Conservation (phyloP, 768 basidiomycete genomes). For the Mrakia hoshinonis region DNA sequence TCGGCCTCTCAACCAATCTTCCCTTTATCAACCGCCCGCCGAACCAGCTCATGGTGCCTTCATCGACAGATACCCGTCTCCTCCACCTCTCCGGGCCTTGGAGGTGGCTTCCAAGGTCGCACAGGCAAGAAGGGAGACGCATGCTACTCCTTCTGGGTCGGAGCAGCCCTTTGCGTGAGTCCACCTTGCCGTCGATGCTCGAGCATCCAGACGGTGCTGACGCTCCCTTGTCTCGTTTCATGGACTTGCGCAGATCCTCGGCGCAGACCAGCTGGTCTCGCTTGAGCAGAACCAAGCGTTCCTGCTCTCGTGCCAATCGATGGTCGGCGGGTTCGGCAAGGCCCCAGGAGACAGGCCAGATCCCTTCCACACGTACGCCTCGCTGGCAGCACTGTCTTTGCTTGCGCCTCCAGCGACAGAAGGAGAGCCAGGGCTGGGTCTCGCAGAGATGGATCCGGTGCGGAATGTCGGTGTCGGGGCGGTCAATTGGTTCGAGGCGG, state of each 20-base stretch:
- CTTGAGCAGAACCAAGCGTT: constrained; percentile 53
- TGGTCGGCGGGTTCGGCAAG: constrained; percentile 81
- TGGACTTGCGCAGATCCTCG: constrained; percentile 55
- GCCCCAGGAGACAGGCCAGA: constrained; percentile 73
- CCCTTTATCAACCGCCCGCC: constrained; percentile 42
- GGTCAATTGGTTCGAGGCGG: constrained; percentile 51
- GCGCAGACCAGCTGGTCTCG: constrained; percentile 53
- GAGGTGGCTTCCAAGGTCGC: constrained; percentile 78
- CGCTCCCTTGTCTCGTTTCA: constrained; percentile 16
- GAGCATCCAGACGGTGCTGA: no score
- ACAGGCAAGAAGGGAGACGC: constrained; percentile 82
- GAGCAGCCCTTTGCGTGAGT: constrained; percentile 64
- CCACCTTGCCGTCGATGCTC: neutral
- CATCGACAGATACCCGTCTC: constrained; percentile 54
- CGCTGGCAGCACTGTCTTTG: constrained; percentile 70
- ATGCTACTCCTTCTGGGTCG: constrained; percentile 96
- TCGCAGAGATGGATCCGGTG: constrained; percentile 57
- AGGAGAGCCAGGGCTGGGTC: constrained; percentile 45
- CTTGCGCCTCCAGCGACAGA: constrained; percentile 36
- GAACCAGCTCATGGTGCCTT: constrained; percentile 67
- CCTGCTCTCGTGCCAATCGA: constrained; percentile 69
- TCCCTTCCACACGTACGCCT: constrained; percentile 90
- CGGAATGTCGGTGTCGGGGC: constrained; percentile 64
- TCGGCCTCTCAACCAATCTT: neutral
- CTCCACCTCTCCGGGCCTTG: constrained; percentile 20